Conservation (phyloP, 768 basidiomycete genomes). For the Phanerodontia chrysosporium region DNA sequence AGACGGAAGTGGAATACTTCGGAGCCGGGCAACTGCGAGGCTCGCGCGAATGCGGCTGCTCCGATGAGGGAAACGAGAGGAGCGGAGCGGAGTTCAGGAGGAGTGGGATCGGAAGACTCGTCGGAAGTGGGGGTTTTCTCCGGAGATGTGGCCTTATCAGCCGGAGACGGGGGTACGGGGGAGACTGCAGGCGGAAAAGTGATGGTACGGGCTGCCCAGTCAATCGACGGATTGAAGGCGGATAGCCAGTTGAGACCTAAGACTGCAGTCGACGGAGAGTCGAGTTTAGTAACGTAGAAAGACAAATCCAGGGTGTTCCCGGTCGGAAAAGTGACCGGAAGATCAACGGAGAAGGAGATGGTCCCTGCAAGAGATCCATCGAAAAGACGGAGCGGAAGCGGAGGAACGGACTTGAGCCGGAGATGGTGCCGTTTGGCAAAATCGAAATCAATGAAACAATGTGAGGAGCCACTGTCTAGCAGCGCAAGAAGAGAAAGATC, state of each 20-base stretch:
- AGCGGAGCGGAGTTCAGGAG: slow-evolving; percentile 19
- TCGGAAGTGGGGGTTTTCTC: not conserved
- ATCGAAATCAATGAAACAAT: slow-evolving; percentile 32
- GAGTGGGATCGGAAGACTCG: slow-evolving; percentile 26
- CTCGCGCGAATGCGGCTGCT: too few species aligned
- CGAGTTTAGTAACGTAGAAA: slow-evolving; percentile 25
- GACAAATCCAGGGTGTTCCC: slow-evolving; percentile 26
- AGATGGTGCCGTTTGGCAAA: slow-evolving; percentile 32
- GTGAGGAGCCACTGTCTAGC: slow-evolving; percentile 33
- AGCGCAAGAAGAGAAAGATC: slow-evolving; percentile 30
- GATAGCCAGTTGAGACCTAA: slow-evolving; percentile 36
- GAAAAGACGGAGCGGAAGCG: slow-evolving; percentile 30
- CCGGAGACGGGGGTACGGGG: not conserved
- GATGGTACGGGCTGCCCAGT: slow-evolving; percentile 29
- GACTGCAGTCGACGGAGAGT: slow-evolving; percentile 31
- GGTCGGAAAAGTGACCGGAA: slow-evolving; percentile 20
- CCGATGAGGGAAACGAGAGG: too few species aligned
- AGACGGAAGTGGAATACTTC: too few species aligned
- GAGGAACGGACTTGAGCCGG: slow-evolving; percentile 32
- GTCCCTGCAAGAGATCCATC: slow-evolving; percentile 36
- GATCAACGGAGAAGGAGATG: slow-evolving; percentile 34
- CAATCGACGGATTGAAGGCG: slow-evolving; percentile 31
- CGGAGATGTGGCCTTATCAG: not conserved
- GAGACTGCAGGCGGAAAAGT: slow-evolving; percentile 18
- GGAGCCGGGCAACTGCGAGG: too few species aligned